Conservation (phyloP, 495 filamentous ascomycete genomes). For the Oleoguttula mirabilis region DNA sequence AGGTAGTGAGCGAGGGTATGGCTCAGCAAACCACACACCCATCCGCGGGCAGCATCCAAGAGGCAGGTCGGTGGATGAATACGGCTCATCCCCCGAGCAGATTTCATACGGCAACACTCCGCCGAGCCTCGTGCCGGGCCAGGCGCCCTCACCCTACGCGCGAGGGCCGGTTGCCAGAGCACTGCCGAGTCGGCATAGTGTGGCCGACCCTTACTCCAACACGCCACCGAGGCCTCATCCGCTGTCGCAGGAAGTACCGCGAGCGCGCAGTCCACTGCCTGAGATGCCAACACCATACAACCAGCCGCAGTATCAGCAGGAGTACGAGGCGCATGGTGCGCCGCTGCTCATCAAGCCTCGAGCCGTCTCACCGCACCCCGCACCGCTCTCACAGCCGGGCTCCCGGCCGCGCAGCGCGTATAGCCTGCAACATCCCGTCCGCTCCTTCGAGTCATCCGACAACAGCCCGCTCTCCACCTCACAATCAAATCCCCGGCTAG, state of each 20-base stretch:
- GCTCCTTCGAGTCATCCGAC: conserved; percentile 16
- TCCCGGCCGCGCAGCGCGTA: conserved; percentile 12
- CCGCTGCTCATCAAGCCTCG: conserved; percentile 32
- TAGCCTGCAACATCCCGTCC: conserved; percentile 16
- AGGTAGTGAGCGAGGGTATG: conserved; percentile 7
- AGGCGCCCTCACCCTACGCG: conserved; percentile 3
- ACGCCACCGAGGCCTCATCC: conserved; percentile 22
- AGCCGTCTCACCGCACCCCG: conserved; percentile 44
- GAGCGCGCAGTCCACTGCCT: conserved; percentile 13
- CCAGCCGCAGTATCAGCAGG: conserved; percentile 10
- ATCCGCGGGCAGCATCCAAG: conserved; percentile 1
- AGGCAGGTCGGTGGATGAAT: conserved; percentile 12
- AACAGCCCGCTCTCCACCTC: conserved; percentile 15
- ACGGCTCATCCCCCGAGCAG: conserved; percentile 8
- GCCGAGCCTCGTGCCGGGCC: conserved; percentile 1
- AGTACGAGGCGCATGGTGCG: conserved; percentile 14
- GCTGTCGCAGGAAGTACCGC: conserved; percentile 23
- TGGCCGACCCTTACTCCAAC: conserved; percentile 11
- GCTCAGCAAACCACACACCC: not conserved
- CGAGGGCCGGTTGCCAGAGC: not conserved
- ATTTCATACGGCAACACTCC: conserved; percentile 2
- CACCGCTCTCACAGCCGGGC: conserved; percentile 2
- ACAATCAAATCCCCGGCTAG: not conserved
- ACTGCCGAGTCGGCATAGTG: conserved; percentile 6
- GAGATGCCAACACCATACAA: too few species aligned